Evolutionary conservation across 106 monocot species (phyloP).

Genomic region (Amphibolis antarctica): DNA sequence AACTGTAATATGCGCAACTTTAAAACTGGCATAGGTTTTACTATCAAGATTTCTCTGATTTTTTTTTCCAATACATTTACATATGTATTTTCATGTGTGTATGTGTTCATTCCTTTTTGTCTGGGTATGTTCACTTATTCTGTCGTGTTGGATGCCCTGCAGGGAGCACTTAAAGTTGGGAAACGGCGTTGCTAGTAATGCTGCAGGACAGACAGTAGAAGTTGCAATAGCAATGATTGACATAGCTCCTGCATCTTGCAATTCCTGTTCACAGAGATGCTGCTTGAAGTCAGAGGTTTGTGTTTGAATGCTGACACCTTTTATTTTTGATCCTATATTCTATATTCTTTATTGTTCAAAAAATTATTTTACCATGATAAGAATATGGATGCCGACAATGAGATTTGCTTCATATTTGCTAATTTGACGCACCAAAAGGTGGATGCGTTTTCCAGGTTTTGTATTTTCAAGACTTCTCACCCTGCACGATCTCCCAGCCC

Average conservation of each 20-base stretch:
- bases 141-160: background rate
- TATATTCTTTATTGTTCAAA: too few relatives aligned
- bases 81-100: too few relatives aligned
- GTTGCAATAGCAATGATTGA: conserved; percentile 16
- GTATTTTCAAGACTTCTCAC: conserved; percentile 56
- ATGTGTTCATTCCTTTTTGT: too few relatives aligned
- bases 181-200: conserved; percentile 25
- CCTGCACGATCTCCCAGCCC: conserved; percentile 23
- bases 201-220: conserved; percentile 22
- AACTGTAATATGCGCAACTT: too few relatives aligned
- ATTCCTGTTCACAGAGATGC: background rate
- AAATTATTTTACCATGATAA: too few relatives aligned
- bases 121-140: background rate
- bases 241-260: background rate
- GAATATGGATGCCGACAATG: too few relatives aligned
- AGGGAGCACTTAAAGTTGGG: conserved; percentile 40
- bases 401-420: too few relatives aligned
- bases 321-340: background rate
- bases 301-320: background rate
- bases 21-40: too few relatives aligned
- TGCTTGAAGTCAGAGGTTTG: conserved; percentile 7
- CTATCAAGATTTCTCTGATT: too few relatives aligned
- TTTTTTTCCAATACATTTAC: too few relatives aligned
- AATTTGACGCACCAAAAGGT: too few relatives aligned
- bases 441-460: conserved; percentile 35